Base-by-base conservation (phyloP, 2,329 filamentous ascomycete genomes). In the Sarocladiaceae sp. region DNA sequence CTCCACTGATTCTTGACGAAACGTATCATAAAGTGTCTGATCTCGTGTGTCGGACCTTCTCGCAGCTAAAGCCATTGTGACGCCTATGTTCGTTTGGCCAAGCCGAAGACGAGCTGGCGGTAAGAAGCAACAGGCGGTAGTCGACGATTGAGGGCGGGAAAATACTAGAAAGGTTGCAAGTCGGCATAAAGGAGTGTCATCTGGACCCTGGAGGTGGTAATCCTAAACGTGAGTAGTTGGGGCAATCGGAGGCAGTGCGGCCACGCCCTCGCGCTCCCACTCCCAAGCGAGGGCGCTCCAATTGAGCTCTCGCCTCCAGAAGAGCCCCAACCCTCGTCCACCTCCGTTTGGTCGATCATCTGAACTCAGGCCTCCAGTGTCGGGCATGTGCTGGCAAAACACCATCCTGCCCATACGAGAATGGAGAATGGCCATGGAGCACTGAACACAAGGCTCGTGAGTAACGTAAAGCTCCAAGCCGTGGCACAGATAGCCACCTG, bases 381-480 rank as follows among this genome's bases (percentile, higher is more conserved):
- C 68, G 37, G 78, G 76, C 85, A 95, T 93, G 45, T 86, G 78
- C 50, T 82, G 74, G 50, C 79, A 80, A 64, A 95, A 95, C 31
- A 95, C 76, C 43, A 90, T 85, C 44, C 85, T 82, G 34, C 87
- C 83, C 74, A 98, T 95, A 42, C 93, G 80, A 7, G 91, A 96
- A 60, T 97, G 90, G 18, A 97, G 73, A 54, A 97, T 85, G 1
- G 88, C 93, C 93, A 97, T 97, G 27, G 86, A 88, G 66, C 93
- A 98, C 78, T 95, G 94, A 48, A 95, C 78, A 60, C 93, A 98
- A 4, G 93, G 93, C 66, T 98, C 93, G 58, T 97, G 90, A 2
- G 90, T 95, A 48, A 94, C 73, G 66, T 96, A 97, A 46, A 98
- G 78, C 63, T 97, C 91, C 23, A 98, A 76, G 45, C 88, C 87